Evolutionary conservation across 2,329 filamentous ascomycete species (phyloP).

Genomic region (Aspergillus tamarii): DNA sequence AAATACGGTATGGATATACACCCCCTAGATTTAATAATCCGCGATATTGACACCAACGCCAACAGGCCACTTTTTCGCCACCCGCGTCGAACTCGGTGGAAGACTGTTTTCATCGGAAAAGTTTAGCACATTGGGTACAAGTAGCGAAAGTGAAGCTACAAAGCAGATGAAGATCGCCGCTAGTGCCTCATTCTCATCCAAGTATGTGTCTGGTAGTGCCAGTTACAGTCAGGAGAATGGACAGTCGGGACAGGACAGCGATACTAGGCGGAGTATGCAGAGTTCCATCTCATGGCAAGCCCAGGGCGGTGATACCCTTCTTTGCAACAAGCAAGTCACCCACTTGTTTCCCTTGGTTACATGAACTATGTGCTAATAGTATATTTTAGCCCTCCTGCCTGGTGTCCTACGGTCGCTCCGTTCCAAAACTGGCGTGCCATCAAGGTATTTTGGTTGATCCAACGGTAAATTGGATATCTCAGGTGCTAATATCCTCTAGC

Average conservation of each 20-base stretch:
- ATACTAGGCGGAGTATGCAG: background rate
- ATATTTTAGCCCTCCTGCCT: constrained; percentile 11
- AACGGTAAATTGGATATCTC: too few species aligned
- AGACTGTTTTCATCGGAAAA: background rate
- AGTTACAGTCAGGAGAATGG: background rate
- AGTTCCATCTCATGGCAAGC: constrained; percentile 20
- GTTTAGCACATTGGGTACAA: background rate
- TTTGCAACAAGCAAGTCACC: constrained; percentile 20
- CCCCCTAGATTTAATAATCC: too few species aligned
- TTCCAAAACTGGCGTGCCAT: constrained; percentile 23
- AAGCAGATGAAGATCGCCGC: background rate
- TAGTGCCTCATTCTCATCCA: background rate
- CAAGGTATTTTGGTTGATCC: constrained; percentile 7
- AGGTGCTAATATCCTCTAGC: too few species aligned
- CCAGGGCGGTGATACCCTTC: constrained; percentile 20
- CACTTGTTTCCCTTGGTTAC: background rate
- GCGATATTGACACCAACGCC: background rate
- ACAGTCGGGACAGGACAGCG: background rate
- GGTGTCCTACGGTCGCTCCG: constrained; percentile 18
- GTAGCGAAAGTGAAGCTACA: background rate
- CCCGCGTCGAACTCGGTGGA: background rate
- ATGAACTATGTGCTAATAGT: background rate
- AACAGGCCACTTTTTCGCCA: background rate
- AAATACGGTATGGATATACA: background rate
- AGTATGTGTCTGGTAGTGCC: background rate